Base-by-base conservation (phyloP, 1,284 basidiomycete species). In the Tilletia walkeri region DNA sequence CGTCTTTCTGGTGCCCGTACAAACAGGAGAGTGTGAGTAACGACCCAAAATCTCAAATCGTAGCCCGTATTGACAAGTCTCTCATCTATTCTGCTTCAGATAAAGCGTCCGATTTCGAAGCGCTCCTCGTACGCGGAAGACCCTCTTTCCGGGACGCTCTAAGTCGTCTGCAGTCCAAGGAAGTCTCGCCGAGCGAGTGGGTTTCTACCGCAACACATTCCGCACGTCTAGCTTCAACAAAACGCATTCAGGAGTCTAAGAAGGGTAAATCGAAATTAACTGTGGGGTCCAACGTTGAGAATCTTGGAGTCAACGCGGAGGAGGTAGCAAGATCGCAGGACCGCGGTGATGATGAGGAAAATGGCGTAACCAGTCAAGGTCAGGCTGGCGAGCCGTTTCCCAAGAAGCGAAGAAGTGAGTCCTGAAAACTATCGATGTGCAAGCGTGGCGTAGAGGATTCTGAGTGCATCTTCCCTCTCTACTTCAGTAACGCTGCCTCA, bases 141-240 rank as follows among this genome's bases (percentile, higher is more conserved):
- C 69, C 68, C 41, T 69, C 77, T 16, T 75, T 81, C 59, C 72
- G 75, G 24, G 77, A 82, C 65, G 79, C 74, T n/a, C 68, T 80
- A n/a, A 24, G 73, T 36, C 75, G 75, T 1, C 67, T 82, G 54
- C 73, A 76, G 48, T 75, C 78, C 0, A 45, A 77, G 48, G 73
- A 75, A 47, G 56, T 78, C 16, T 76, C 75, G 2, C 78, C 80
- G 3, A 63, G 70, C 4, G 76, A 78, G 48, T 82, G 80, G 80
- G 71, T 74, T 36, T 67, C 69, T 6, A 45, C 41, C 41, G 41
- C 41, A 45, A 45, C 41, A 45, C 41, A 14, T 14, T 45, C 41
- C 9, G 41, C 41, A 45, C 6, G 9, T 14, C 14, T 45, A 14
- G 41, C 41, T 14, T 45, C 41, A 45, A 7, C 6, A 45, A 7